Percentiles rank a stretch among this genome's conserved stretches.
Conservation (phyloP, 164 flowering plant genomes). For the Vitis riparia region DNA sequence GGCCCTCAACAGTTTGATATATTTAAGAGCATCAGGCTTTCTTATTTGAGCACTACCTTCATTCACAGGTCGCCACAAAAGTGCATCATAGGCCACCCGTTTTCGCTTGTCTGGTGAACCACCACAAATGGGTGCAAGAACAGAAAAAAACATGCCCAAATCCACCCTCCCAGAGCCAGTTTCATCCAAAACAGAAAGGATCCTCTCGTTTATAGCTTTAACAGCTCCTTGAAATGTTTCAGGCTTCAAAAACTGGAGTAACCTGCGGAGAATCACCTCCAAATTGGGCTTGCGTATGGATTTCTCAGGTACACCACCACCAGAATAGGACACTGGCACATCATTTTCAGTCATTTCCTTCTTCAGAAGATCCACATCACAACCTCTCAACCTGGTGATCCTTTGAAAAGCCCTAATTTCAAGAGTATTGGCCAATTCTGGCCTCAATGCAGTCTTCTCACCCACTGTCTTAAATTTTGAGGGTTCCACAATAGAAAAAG, state of each 20-base stretch:
- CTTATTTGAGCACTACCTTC: constrained; percentile 64
- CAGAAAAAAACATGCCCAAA: constrained; percentile 86
- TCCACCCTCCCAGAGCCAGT: constrained; percentile 84
- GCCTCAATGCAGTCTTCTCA: constrained; percentile 62
- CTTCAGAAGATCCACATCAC: constrained; percentile 75
- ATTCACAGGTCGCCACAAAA: constrained; percentile 83
- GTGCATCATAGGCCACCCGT: constrained; percentile 81
- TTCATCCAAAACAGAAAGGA: constrained; percentile 70
- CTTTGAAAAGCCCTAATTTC: constrained; percentile 89
- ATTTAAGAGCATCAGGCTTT: constrained; percentile 62
- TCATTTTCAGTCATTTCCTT: constrained; percentile 78
- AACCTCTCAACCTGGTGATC: constrained; percentile 68
- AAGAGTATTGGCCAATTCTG: constrained; percentile 70
- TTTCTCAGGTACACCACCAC: constrained; percentile 77
- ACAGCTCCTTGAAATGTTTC: constrained; percentile 94
- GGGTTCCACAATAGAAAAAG: constrained; percentile 63
- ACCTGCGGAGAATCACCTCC: constrained; percentile 68
- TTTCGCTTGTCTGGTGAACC: constrained; percentile 78
- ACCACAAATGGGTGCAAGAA: constrained; percentile 81
- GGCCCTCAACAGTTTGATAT: constrained; percentile 77
- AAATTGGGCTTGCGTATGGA: constrained; percentile 84
- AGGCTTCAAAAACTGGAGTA: constrained; percentile 75
- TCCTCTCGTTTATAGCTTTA: constrained; percentile 88
- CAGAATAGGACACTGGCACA: constrained; percentile 88
- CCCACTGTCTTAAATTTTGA: constrained; percentile 73